Evolutionary conservation across 768 basidiomycete genomes (phyloP).

Genomic region (Hebeloma cylindrosporum): DNA sequence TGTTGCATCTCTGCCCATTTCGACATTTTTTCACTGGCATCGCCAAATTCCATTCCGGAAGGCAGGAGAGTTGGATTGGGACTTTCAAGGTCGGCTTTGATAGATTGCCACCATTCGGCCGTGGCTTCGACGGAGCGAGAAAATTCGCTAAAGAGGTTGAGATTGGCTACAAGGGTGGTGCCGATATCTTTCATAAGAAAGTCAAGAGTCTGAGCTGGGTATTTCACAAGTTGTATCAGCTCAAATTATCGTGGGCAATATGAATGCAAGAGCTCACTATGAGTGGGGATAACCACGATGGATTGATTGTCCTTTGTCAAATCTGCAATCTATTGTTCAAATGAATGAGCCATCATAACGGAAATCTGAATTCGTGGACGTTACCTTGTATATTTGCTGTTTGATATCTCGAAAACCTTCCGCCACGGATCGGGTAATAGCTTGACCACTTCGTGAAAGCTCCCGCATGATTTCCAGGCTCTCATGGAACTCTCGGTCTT

Average conservation of each 20-base stretch:
- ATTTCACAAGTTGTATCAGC: slow-evolving; percentile 2
- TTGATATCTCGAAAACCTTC: slow-evolving; percentile 31
- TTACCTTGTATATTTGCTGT: slow-evolving; percentile 40
- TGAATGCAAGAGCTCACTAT: slow-evolving; percentile 25
- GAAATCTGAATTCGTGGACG: not conserved
- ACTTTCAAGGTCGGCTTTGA: slow-evolving; percentile 28
- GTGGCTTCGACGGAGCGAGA: no score
- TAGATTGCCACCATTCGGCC: no score
- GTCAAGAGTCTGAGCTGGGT: slow-evolving; percentile 30
- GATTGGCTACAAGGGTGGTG: slow-evolving; percentile 39
- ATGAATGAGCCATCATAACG: not conserved
- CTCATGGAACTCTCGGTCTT: slow-evolving; percentile 19
- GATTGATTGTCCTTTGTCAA: slow-evolving; percentile 34
- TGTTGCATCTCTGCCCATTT: slow-evolving; percentile 25
- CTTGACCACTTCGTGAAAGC: slow-evolving; percentile 28
- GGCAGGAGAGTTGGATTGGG: slow-evolving; percentile 15
- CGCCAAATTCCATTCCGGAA: slow-evolving; percentile 3
- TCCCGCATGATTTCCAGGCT: slow-evolving; percentile 21
- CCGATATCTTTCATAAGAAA: slow-evolving; percentile 38
- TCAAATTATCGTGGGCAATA: not conserved
- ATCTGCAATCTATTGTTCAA: slow-evolving; percentile 34
- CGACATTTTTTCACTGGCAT: slow-evolving; percentile 9
- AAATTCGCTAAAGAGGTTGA: slow-evolving; percentile 35
- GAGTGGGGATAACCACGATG: slow-evolving; percentile 33
- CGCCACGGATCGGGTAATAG: slow-evolving; percentile 26